These are phyloP conservation scores for Manihot esculenta DNA, from an alignment of 441 rosid genomes.

Conservation along the genomic window DNA sequence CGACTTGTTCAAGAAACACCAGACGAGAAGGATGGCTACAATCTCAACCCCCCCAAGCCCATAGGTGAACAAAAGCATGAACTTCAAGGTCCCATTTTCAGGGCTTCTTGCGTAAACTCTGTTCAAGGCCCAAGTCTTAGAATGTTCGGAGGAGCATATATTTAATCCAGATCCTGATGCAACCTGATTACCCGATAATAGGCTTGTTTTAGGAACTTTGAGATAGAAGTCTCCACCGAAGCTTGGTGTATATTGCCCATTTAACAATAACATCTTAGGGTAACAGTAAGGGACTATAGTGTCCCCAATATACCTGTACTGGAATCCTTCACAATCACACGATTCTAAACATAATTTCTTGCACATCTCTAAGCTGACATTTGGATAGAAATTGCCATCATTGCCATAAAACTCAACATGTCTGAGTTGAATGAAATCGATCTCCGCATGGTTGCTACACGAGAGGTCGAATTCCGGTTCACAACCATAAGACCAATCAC, in stretches of 20 bases:
- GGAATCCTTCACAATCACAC: slow-evolving; percentile 29
- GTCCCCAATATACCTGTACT: slow-evolving; percentile 3
- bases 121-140: not conserved
- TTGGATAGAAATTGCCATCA: slow-evolving; percentile 5
- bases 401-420: slow-evolving; percentile 31
- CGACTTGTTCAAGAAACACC: slow-evolving; percentile 7
- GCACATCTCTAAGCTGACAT: slow-evolving; percentile 20
- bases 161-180: not conserved
- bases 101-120: slow-evolving; percentile 18
- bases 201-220: slow-evolving; percentile 24
- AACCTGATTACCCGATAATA: not conserved
- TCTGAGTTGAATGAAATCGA: slow-evolving; percentile 13
- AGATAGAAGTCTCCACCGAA: slow-evolving; percentile 25
- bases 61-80: slow-evolving; percentile 12
- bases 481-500: slow-evolving; percentile 28
- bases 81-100: slow-evolving; percentile 4
- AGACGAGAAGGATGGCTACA: not conserved
- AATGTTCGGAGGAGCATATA: slow-evolving; percentile 3
- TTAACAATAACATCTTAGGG: slow-evolving; percentile 19
- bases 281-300: slow-evolving; percentile 16
- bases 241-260: slow-evolving; percentile 19
- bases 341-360: slow-evolving; percentile 16
- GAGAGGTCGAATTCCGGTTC: slow-evolving; percentile 14
- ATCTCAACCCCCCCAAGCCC: slow-evolving; percentile 21
- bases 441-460: not conserved